Base-by-base conservation (phyloP, 345 rosid genomes). In the Physaria fendleri region DNA sequence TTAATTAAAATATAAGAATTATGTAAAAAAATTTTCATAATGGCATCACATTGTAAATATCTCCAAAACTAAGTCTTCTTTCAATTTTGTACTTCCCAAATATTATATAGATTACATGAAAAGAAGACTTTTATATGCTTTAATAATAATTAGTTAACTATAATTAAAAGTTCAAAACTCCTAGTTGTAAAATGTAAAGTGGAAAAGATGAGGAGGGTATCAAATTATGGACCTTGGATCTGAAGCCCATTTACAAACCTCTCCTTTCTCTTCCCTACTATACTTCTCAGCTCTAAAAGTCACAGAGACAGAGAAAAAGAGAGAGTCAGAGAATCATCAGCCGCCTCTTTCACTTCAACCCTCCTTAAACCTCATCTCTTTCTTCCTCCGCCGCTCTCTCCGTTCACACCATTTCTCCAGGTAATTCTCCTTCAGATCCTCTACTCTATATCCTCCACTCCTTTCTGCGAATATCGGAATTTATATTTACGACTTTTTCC, bases 281-380 rank as follows among this genome's bases (percentile, higher is more conserved):
- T 50, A 51, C 49, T 52, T 33, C 49, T 44, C 48, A 39, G 64
- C 58, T 56, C 51, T 39, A 20, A 37, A n/a, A n/a, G n/a, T n/a
- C 25, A 46, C 32, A 28, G 6, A 61, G 23, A 44, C 42, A 15
- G 53, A 54, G 64, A 46, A 23, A 28, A 5, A 61, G 23, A 44
- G 52, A 15, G 53, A 54, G 64, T 37, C 68, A 56, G 74, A 53
- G 34, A 32, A 71, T 64, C 70, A 56, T 34, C 74, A 70, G 74
- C 74, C 74, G 74, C 74, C 69, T 56, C 69, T 63, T 30, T 62
- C 64, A 47, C 59, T 63, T 71, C 74, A 62, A 64, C 74, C 74
- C 74, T 71, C 28, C 70, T 71, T 70, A 70, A 70, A 70, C 74
- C 74, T 70, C 74, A 63, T 64, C 69, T 49, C 64, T 62, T 58